Base-by-base conservation (phyloP, 106 monocot genomes). In the Apostasia ramifera region DNA sequence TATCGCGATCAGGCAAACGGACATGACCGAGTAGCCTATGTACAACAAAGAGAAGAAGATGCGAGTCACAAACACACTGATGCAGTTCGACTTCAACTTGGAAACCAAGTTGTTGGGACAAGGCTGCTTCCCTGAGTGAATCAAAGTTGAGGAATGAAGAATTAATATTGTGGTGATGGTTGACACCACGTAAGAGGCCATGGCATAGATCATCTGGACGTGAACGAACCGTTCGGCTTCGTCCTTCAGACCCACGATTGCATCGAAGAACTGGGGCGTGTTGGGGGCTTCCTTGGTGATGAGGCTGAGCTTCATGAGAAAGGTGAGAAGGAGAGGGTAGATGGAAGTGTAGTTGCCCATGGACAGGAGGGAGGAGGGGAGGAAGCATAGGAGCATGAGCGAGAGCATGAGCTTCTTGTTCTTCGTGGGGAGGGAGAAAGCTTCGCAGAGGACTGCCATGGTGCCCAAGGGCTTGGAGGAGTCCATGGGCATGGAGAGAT, bases 381-480 rank as follows among this genome's bases (percentile, higher is more conserved):
- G 11, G 47, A 78, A 47, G 53, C 58, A 55, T 1, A 71, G 57
- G 0, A 66, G 12, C 41, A 71, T 10, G 52, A 47, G 10, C 1
- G 77, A 47, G 51, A 73, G 37, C 56, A 67, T 59, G 72, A 78
- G 78, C 67, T 53, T 72, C 61, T 14, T 53, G 78, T 68, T 72
- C 61, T 43, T 72, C 2, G 3, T 41, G 14, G 77, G 77, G 66
- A 77, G 47, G 57, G 4, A 50, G 4, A 77, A 4, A 58, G 71
- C 71, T 74, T 74, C 47, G 37, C 57, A 57, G 8, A 74, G 47
- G 49, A 58, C 49, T 40, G 37, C 55, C 2, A 49, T 53, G 39
- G 57, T 47, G 48, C 48, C 40, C 5, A 66, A 55, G 5, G 9
- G 66, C 57, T 48, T 66, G 7, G 44, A 63, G 4, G 66, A 49